Conservation (phyloP, 2,329 filamentous ascomycete genomes). For the Stagonosporopsis vannaccii region DNA sequence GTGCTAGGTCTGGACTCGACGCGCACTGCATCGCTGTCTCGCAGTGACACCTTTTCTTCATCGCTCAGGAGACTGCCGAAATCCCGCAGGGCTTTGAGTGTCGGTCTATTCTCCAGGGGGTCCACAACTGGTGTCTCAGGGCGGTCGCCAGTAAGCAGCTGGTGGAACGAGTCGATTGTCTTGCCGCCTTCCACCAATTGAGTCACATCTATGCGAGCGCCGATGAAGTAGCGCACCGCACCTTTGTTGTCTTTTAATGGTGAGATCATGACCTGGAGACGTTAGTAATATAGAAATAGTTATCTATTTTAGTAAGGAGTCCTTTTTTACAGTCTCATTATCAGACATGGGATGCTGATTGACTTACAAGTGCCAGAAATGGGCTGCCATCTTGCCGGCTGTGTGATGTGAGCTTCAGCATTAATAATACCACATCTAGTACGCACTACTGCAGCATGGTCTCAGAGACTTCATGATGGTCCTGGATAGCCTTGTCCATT, state of each 20-base stretch:
- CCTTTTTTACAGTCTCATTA: no score
- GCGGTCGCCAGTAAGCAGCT: slow-evolving; percentile 49
- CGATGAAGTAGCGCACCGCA: slow-evolving; percentile 70
- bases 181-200: slow-evolving; percentile 70
- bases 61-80: slow-evolving; percentile 45
- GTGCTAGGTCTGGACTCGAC: slow-evolving; percentile 61
- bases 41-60: slow-evolving; percentile 56
- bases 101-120: slow-evolving; percentile 24
- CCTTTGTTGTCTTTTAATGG: slow-evolving; percentile 72
- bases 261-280: slow-evolving; percentile 61
- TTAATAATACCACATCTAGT: neutral
- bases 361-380: slow-evolving; percentile 71
- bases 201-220: slow-evolving; percentile 74
- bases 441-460: slow-evolving; percentile 73
- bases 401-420: slow-evolving; percentile 2
- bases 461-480: slow-evolving; percentile 72
- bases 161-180: slow-evolving; percentile 67
- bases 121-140: slow-evolving; percentile 17
- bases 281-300: no score
- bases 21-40: slow-evolving; percentile 70
- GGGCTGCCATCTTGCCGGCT: slow-evolving; percentile 72
- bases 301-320: no score
- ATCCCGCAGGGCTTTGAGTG: slow-evolving; percentile 31
- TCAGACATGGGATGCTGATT: no score
- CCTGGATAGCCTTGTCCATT: slow-evolving; percentile 65